Evolutionary conservation across 75 land plant genomes (phyloP), one percentile per base, ranked within the genome.

Genomic region (Pinus tabuliformis): DNA sequence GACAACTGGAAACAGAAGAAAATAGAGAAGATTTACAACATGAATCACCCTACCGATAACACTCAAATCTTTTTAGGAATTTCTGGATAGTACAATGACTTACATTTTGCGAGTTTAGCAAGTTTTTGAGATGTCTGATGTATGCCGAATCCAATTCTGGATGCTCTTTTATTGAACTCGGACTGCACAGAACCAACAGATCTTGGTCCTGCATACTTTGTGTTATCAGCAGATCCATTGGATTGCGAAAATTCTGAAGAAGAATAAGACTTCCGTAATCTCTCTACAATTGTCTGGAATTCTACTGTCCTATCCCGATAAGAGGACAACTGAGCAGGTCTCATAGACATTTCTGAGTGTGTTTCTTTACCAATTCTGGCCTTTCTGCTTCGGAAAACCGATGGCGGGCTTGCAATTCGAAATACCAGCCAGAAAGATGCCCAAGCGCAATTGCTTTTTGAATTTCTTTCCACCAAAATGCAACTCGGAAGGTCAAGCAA

Each of bases 101-200:
- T 76, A 94, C 97, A 80, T 74, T 91, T 85, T 22, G 97, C 88
- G 4, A 94, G 84, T 79, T 91, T 94, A 4, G 92, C 66, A 17
- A 94, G 95, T 81, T 92, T 94, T 77, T 92, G 89, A 37, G 97
- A 94, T 1, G 97, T 94, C 79, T 94, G 97, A 66, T 94, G 95
- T 54, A 94, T 92, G 62, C 95, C 90, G 22, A 84, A 87, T n/a
- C 95, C 97, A 54, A 94, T 87, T 77, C 83, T 85, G n/a, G 97
- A 94, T 52, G 97, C 97, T 72, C 93, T 77, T 58, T 77, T 88
- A 76, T 89, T 92, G 73, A 94, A 94, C 79, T 94, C 97, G 57
- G 92, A 92, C 54, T 94, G 93, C 54, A 88, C 42, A 22, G 95
- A 84, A 0, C 78, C 80, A 1, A 86, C 73, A 56, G 88, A 80